phyloP scores from a whole-genome alignment of 2,329 filamentous ascomycete genomes.

The Curvularia spicifera region DNA sequence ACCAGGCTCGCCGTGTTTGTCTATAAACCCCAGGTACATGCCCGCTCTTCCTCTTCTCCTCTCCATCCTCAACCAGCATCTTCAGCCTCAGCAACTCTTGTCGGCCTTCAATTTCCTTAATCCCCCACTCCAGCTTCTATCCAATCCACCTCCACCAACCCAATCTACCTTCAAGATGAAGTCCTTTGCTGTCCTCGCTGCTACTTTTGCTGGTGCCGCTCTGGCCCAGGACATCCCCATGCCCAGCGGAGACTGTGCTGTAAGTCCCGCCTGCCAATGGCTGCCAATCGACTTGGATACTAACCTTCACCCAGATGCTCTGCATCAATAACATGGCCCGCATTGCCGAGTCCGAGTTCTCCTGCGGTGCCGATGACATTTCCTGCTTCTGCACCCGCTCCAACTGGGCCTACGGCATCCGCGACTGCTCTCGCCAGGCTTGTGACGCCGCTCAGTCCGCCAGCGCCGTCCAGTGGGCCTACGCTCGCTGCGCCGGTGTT shows the following conservation, averaged over 20 bases:
- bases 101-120: slow-evolving; percentile 21
- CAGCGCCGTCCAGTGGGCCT: slow-evolving; percentile 44
- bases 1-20: slow-evolving; percentile 18
- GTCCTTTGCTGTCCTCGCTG: slow-evolving; percentile 48
- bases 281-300: slow-evolving; percentile 9
- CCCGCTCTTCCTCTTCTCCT: background rate
- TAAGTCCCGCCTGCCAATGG: slow-evolving; percentile 32
- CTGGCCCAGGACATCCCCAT: slow-evolving; percentile 41
- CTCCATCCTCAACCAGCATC: slow-evolving; percentile 18
- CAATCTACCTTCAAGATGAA: slow-evolving; percentile 43
- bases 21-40: slow-evolving; percentile 26
- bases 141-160: slow-evolving; percentile 23
- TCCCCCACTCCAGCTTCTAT: slow-evolving; percentile 26
- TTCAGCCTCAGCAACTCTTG: slow-evolving; percentile 18
- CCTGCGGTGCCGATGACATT: slow-evolving; percentile 49
- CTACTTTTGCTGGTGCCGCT: slow-evolving; percentile 41
- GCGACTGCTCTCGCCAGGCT: slow-evolving; percentile 55
- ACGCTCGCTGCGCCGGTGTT: slow-evolving; percentile 42
- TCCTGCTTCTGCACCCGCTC: slow-evolving; percentile 54
- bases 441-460: slow-evolving; percentile 42
- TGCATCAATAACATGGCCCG: slow-evolving; percentile 57
- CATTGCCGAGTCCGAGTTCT: slow-evolving; percentile 49
- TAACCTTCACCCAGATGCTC: slow-evolving; percentile 38
- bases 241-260: slow-evolving; percentile 39
- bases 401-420: slow-evolving; percentile 56